Conservation (phyloP, 345 rosid genomes). For the Erodium maritimum region DNA sequence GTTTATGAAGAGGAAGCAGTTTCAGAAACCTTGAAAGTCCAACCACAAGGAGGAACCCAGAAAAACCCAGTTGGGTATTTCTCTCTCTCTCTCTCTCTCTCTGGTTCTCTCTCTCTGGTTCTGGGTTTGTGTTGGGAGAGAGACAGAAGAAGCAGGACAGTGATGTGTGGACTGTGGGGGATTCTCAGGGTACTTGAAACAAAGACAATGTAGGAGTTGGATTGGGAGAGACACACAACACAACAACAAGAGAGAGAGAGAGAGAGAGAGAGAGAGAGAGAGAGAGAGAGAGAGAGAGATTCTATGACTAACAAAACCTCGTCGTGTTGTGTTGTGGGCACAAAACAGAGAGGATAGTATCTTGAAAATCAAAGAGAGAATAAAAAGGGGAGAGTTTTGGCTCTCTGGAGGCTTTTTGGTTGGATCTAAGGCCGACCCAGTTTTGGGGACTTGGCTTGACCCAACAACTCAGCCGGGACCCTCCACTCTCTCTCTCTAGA, state of each 20-base stretch:
- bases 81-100: no score
- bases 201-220: constrained; percentile 38
- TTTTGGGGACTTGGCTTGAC: constrained; percentile 6
- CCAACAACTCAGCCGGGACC: constrained; percentile 15
- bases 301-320: constrained; percentile 13
- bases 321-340: constrained; percentile 19
- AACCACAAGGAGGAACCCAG: constrained; percentile 9
- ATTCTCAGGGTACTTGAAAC: constrained; percentile 15
- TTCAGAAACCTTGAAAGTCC: constrained; percentile 11
- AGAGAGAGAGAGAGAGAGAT: constrained; percentile 15
- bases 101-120: no score
- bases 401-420: constrained; percentile 8
- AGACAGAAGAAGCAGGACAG: constrained; percentile 1
- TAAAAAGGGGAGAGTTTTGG: constrained; percentile 17
- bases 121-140: no score
- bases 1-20: constrained; percentile 20
- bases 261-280: constrained; percentile 14
- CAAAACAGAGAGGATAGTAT: constrained; percentile 34
- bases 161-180: constrained; percentile 30
- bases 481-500: constrained; percentile 1
- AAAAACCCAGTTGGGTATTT: constrained; percentile 18
- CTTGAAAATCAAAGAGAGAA: constrained; percentile 35
- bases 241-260: constrained; percentile 7
- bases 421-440: constrained; percentile 14
- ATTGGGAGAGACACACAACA: neutral